Evolutionary conservation across 73 alveolate genomes (phyloP).

Genomic region (Paramecium tetraurelia): DNA sequence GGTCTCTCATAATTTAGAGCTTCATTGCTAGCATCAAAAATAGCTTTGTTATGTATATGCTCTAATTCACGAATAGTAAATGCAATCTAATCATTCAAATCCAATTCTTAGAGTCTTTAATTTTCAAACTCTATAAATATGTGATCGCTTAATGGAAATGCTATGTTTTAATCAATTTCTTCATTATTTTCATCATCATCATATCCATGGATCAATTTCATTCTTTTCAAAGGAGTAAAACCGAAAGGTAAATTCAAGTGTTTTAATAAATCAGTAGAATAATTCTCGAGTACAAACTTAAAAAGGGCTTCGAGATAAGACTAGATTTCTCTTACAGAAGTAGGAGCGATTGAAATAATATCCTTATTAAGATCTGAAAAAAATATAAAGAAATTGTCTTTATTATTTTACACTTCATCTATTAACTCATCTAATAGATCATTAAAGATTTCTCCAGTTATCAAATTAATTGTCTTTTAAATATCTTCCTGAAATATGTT

Average conservation of each 20-base stretch:
- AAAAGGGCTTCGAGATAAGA: not conserved
- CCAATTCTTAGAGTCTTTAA: not conserved
- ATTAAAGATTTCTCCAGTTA: not conserved
- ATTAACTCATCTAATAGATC: not conserved
- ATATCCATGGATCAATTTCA: slow-evolving; percentile 28
- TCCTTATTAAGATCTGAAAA: not conserved
- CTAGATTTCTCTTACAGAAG: not conserved
- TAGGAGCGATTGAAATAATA: not conserved
- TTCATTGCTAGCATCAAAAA: slow-evolving; percentile 81
- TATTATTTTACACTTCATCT: not conserved
- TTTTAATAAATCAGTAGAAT: not conserved
- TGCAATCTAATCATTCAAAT: not conserved
- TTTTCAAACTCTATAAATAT: not conserved
- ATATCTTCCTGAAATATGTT: not conserved
- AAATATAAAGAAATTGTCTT: not conserved
- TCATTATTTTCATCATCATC: slow-evolving; percentile 26
- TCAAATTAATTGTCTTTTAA: not conserved
- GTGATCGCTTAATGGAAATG: not conserved
- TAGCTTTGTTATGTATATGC: slow-evolving; percentile 77
- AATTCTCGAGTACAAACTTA: not conserved
- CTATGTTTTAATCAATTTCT: not conserved
- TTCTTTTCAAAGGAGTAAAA: not conserved
- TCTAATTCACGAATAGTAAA: slow-evolving; percentile 46
- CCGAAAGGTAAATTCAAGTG: slow-evolving; percentile 21
- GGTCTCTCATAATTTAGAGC: slow-evolving; percentile 73